A percentile compares a stretch with the other conserved stretches of the same genome.
Conservation (phyloP, 495 filamentous ascomycete genomes). For the Lasiosphaeria hispida region DNA sequence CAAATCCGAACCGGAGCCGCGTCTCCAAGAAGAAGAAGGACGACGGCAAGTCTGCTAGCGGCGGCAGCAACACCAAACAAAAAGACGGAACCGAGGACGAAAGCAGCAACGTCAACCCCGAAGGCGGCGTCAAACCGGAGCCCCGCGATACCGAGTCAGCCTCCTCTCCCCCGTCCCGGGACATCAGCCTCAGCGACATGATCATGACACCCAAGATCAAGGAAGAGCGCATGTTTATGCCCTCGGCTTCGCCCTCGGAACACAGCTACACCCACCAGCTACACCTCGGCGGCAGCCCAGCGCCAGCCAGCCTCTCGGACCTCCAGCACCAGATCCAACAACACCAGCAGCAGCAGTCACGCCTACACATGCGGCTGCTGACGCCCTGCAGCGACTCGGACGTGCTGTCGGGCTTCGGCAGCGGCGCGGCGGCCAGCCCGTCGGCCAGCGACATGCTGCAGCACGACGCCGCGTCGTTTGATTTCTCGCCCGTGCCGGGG, state of each 20-base stretch:
- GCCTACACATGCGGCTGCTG: constrained; percentile 33
- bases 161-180: constrained; percentile 4
- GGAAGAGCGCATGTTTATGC: constrained; percentile 24
- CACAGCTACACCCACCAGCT: not conserved
- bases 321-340: constrained; percentile 16
- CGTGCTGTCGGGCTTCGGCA: constrained; percentile 9
- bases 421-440: constrained; percentile 8
- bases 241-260: not conserved
- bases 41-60: not conserved
- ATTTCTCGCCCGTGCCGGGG: not conserved
- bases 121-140: constrained; percentile 29
- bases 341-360: constrained; percentile 15
- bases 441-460: constrained; percentile 30
- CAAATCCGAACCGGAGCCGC: constrained; percentile 29
- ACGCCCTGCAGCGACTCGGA: constrained; percentile 48
- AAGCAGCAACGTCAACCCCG: constrained; percentile 29
- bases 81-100: constrained; percentile 26
- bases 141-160: not conserved
- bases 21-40: constrained; percentile 44
- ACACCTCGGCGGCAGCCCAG: constrained; percentile 7
- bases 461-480: constrained; percentile 17
- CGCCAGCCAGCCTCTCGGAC: constrained; percentile 7
- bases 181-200: not conserved
- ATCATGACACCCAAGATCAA: constrained; percentile 33
- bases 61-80: constrained; percentile 10